A percentile compares a stretch with the other conserved stretches of the same genome.
phyloP scores from a whole-genome alignment of 2,329 filamentous ascomycete genomes.

The Fusarium sp. region DNA sequence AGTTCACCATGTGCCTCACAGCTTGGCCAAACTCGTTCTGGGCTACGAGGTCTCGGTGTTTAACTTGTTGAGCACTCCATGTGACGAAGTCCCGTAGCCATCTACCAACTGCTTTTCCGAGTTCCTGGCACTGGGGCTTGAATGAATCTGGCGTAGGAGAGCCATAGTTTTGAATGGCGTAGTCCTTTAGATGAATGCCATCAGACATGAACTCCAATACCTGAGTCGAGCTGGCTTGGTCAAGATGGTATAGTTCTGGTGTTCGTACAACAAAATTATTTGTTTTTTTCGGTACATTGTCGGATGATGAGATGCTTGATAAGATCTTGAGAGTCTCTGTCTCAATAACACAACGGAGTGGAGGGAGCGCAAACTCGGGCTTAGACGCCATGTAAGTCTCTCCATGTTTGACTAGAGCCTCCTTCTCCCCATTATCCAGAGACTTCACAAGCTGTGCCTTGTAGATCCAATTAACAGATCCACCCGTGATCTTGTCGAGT shows the following conservation, averaged over 20 bases:
- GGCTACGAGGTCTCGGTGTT: background rate
- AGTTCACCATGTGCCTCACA: constrained; percentile 5
- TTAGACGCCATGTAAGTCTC: constrained; percentile 3
- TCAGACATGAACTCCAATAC: background rate
- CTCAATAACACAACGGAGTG: background rate
- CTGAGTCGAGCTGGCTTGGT: background rate
- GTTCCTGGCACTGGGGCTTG: background rate
- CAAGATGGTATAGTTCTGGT: background rate
- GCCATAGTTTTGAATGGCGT: background rate
- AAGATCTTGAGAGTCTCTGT: background rate
- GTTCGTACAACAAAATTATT: background rate
- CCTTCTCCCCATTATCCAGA: background rate
- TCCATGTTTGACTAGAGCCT: constrained; percentile 5
- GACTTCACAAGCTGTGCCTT: background rate
- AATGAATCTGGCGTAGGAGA: background rate
- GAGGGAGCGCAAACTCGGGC: background rate
- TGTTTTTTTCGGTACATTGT: background rate
- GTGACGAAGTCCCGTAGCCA: background rate
- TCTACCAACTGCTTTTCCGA: constrained; percentile 7
- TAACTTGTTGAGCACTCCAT: background rate
- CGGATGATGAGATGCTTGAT: background rate
- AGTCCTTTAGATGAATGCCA: constrained; percentile 1
- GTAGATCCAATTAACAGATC: constrained; percentile 12
- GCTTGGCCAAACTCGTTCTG: background rate
- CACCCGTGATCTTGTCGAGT: background rate